Evolutionary conservation across 768 basidiomycete species (phyloP), one percentile per base, ranked within the genome.

Genomic region (Tricholoma sp.): DNA sequence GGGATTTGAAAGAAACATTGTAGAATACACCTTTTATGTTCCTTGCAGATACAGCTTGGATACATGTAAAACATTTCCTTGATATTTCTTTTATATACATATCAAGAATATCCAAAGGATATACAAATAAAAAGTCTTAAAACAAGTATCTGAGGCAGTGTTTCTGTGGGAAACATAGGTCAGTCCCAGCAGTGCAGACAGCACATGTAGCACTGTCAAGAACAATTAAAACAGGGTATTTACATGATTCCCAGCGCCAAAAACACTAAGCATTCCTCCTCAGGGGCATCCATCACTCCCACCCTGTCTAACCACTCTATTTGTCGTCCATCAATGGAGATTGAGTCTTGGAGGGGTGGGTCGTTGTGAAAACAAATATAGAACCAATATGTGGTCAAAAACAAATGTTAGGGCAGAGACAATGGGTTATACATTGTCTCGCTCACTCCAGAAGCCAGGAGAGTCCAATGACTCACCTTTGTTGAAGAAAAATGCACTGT

Each of bases 171-270:
- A 3, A 5, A 27, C 24, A 27, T 27, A n/a, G n/a, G n/a, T n/a
- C n/a, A n/a, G 24, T 27, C 24, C 5, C 24, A 27, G 24, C 24
- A 27, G 24, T 27, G 5, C 24, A 27, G 24, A 27, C 24, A 27
- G 24, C 24, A 27, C 24, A 5, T 27, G 24, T 27, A 27, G 27
- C 27, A 50, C 49, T 24, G 16, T 31, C 49, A 50, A 50, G 18
- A 32, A n/a, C n/a, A n/a, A 50, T 50, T 50, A 14, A 50, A 50
- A 50, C 24, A 16, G 27, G 49, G 49, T 50, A 50, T 18, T 16
- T 50, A 50, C 12, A 24, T 50, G 49, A 50, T 50, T 18, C 49
- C 49, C 49, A 50, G 49, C 49, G 49, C 49, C 49, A 50, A 31
- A 27, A 2, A 12, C 27, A 19, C 31, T 50, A 11, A 29, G 24